Evolutionary conservation across 805 yeast species (phyloP).

Genomic region (Yamadazyma nakazawae): DNA sequence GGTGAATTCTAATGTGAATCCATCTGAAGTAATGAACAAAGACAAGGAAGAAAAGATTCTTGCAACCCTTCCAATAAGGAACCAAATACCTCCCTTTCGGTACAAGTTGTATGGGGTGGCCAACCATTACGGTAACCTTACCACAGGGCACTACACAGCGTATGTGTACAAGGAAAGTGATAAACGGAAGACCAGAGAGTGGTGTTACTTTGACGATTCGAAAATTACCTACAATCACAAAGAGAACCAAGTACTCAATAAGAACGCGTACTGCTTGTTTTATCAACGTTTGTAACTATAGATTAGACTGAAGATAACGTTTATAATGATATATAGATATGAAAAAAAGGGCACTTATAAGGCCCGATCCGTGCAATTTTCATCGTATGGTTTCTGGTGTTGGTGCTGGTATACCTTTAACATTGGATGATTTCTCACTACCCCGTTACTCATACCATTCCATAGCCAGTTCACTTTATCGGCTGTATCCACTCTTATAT

Average conservation of each 20-base stretch:
- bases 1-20: slow-evolving; percentile 14
- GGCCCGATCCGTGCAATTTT: neutral
- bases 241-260: slow-evolving; percentile 54
- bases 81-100: slow-evolving; percentile 76
- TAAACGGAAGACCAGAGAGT: slow-evolving; percentile 47
- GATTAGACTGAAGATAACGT: neutral
- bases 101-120: slow-evolving; percentile 79
- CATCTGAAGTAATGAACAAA: slow-evolving; percentile 24
- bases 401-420: slow-evolving; percentile 27
- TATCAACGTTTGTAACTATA: slow-evolving; percentile 36
- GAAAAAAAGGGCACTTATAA: neutral
- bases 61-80: slow-evolving; percentile 56
- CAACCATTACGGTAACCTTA: slow-evolving; percentile 76
- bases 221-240: slow-evolving; percentile 54
- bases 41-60: slow-evolving; percentile 44
- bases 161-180: slow-evolving; percentile 58
- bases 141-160: slow-evolving; percentile 88
- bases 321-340: neutral
- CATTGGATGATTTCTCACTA: slow-evolving; percentile 56
- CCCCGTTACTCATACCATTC: slow-evolving; percentile 59
- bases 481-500: slow-evolving; percentile 45
- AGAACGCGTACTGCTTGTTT: slow-evolving; percentile 81
- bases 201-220: slow-evolving; percentile 85
- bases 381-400: neutral
- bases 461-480: slow-evolving; percentile 61